Conservation (phyloP, 2,329 filamentous ascomycete genomes). For the Pestalotiopsis sp. region DNA sequence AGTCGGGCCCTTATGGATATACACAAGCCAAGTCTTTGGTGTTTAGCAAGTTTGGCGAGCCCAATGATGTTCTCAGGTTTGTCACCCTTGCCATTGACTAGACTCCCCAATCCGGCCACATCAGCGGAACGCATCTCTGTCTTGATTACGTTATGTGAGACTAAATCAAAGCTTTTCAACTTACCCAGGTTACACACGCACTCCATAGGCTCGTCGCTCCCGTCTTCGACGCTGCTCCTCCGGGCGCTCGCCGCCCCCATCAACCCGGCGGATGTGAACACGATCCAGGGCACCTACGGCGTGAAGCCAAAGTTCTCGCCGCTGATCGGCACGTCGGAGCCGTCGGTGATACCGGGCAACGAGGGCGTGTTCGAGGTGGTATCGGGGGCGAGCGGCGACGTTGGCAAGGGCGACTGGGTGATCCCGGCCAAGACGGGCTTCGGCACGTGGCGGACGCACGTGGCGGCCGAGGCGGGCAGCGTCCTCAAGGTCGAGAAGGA, state of each 20-base stretch:
- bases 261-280: conserved; percentile 98
- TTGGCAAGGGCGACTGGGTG: conserved; percentile 87
- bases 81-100: conserved; percentile 18
- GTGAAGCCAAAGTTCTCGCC: conserved; percentile 78
- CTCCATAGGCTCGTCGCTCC: conserved; percentile 76
- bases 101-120: too few relatives aligned
- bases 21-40: conserved; percentile 83
- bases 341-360: conserved; percentile 82
- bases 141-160: background rate
- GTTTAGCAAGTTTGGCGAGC: conserved; percentile 76
- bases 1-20: conserved; percentile 74
- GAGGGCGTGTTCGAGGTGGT: conserved; percentile 94
- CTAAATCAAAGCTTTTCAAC: background rate
- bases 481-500: conserved; percentile 59
- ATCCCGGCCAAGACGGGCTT: conserved; percentile 83
- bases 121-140: too few relatives aligned
- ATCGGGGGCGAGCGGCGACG: conserved; percentile 58
- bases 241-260: conserved; percentile 89
- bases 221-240: conserved; percentile 68
- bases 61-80: conserved; percentile 68
- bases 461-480: conserved; percentile 57
- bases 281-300: conserved; percentile 95
- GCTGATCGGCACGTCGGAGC: conserved; percentile 74
- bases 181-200: conserved; percentile 67
- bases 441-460: conserved; percentile 95